phyloP scores from a whole-genome alignment of 1,284 basidiomycete genomes.

The Meripilus lineatus region DNA sequence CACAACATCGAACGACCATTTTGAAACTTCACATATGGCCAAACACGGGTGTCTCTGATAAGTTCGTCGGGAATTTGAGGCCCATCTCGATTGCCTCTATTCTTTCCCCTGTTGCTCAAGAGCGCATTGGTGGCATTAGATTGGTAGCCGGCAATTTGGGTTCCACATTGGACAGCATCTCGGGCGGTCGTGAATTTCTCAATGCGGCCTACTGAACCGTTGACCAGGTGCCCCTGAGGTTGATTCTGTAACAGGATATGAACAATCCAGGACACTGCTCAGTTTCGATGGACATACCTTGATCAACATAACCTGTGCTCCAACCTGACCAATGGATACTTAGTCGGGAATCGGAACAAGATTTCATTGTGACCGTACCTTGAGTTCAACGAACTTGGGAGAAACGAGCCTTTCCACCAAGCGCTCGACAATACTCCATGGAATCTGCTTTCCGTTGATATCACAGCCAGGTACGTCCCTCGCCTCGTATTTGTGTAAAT shows the following conservation, averaged over 20 bases:
- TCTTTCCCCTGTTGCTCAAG: not conserved
- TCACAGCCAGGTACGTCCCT: constrained; percentile 30
- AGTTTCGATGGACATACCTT: constrained; percentile 39
- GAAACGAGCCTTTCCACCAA: constrained; percentile 25
- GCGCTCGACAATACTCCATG: constrained; percentile 14
- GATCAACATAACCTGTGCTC: constrained; percentile 75
- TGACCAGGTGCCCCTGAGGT: constrained; percentile 56
- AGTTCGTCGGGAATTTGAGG: not conserved
- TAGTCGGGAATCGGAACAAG: not conserved
- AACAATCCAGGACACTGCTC: not conserved
- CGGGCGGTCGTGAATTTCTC: constrained; percentile 46
- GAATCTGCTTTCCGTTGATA: constrained; percentile 16
- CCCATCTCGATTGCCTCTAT: not conserved
- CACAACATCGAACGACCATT: constrained; percentile 40
- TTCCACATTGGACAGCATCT: constrained; percentile 9
- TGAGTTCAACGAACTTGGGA: constrained; percentile 7
- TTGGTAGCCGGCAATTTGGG: constrained; percentile 1
- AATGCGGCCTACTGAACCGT: constrained; percentile 85
- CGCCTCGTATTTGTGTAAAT: constrained; percentile 32
- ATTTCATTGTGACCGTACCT: constrained; percentile 3
- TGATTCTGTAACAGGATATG: constrained; percentile 10
- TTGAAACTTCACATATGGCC: constrained; percentile 56
- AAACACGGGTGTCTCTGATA: constrained; percentile 21
- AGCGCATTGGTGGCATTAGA: not conserved
- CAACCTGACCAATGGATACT: constrained; percentile 23